Evolutionary conservation across 2,329 filamentous ascomycete species (phyloP), one percentile per base, ranked within the genome.

Genomic region (Fonsecaea monophora): DNA sequence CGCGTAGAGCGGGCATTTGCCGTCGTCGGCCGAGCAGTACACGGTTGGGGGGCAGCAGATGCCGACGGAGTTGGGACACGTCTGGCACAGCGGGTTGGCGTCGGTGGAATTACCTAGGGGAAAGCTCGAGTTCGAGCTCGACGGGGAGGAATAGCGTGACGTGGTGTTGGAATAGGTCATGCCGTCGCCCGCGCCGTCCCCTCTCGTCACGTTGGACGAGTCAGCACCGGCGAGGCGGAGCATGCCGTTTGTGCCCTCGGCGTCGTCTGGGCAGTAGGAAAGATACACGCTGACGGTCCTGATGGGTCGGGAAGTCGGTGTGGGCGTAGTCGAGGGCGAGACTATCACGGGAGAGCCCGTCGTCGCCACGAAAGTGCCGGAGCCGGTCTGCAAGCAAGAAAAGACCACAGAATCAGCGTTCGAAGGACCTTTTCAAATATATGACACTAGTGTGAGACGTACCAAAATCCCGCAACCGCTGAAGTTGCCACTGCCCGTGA

Each of bases 381-480:
- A 66, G 1, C 69, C 71, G 50, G 66, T 71, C 69, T 71, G 40
- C 4, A 42, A 34, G 30, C 25, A 2, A 25, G 25, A 18, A 9
- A 54, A 5, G 10, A 42, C 15, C 40, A 42, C 25, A 13, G n/a
- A 25, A 21, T 37, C 21, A 21, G 18, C 34, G 7, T 55, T 15
- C 37, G 30, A 37, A 8, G 15, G 37, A 4, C 2, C 4, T 2
- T 9, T n/a, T 13, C 15, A 2, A 1, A n/a, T 18, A 42, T 18
- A 42, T 5, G 15, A 42, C 10, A 8, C 15, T 15, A 12, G 25
- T 7, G 12, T 45, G 34, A 34, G 21, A 67, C 68, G 34, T 66
- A 71, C 69, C 62, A 72, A 37, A 8, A 59, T 66, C 15, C 71
- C 71, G 59, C 69, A 72, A 5, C 71, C 69, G n/a, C n/a, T 57